Base-by-base conservation (phyloP, 129 eudicot genomes). In the sunflower (Helianthus annuus) region DNA sequence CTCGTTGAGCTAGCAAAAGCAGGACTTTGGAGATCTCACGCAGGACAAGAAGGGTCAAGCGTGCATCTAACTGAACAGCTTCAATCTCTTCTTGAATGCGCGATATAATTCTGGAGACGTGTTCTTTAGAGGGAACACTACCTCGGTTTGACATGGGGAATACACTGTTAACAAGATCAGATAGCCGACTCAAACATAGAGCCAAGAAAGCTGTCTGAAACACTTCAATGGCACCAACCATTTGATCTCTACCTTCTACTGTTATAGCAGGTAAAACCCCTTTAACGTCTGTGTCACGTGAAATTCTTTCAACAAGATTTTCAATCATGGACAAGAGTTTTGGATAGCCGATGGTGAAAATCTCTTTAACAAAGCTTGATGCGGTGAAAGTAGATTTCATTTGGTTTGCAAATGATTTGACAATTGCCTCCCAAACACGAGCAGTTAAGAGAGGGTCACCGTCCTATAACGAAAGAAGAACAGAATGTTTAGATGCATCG, bases 381-480 rank as follows among this genome's bases (percentile, higher is more conserved):
- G 98, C 85, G 29, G 89, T 89, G 83, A 89, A 93, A 71, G 81
- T 80, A 66, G 98, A 93, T 63, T 93, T 90, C 93, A 93, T 93
- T 82, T 93, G 98, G 80, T 59, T 90, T 16, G 89, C 91, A 84
- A 90, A 93, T 10, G 97, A 75, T 76, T 90, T 93, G 54, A 87
- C 91, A 73, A 93, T 78, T 34, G 98, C 98, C 70, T 90, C 98
- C 98, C 98, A 93, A 72, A 93, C 87, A 71, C 96, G 89, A 62
- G 86, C 91, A 29, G 98, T 90, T 71, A 93, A 79, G 77, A 78
- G 76, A 48, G 82, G 84, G 61, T 93, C 98, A 81, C 90, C 96
- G 54, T 89, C 97, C 97, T 89, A 75, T 45, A 80, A 78, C 56
- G 70, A 27, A 9, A 82, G 80, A 60, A 64, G 80, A 60, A 64